A percentile compares a stretch with the other conserved stretches of the same genome.
These are phyloP conservation scores for Cladophialophora carrionii DNA, from an alignment of 2,329 filamentous ascomycete genomes.

Conservation along the genomic window DNA sequence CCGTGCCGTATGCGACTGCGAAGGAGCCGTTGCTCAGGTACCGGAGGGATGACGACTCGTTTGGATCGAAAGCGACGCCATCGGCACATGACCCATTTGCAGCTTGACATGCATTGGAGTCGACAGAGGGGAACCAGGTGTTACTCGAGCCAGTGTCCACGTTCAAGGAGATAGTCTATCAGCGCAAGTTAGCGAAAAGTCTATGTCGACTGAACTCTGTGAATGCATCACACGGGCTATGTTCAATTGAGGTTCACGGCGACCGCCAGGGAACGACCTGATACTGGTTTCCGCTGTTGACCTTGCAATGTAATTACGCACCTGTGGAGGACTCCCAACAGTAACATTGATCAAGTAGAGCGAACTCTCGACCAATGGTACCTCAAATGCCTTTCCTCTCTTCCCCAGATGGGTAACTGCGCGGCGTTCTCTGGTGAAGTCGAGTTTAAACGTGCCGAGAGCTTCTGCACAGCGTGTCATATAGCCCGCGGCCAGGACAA, in stretches of 20 bases:
- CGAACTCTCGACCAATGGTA: not conserved
- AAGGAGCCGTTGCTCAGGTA: constrained; percentile 3
- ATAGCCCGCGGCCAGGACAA: not conserved
- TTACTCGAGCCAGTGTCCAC: constrained; percentile 3
- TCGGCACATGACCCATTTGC: not conserved
- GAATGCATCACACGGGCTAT: not conserved
- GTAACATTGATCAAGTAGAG: not conserved
- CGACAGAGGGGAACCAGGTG: constrained; percentile 5
- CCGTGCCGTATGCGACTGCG: constrained; percentile 53
- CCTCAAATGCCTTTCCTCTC: not conserved
- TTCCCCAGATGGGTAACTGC: not conserved
- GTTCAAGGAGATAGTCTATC: not conserved
- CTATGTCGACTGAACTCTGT: not conserved
- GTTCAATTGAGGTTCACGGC: not conserved
- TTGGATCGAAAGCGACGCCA: constrained; percentile 1
- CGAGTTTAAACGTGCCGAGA: not conserved
- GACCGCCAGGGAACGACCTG: not conserved
- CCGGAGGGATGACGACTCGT: not conserved
- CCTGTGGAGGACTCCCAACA: constrained; percentile 5
- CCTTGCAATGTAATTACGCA: not conserved
- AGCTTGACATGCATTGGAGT: not conserved
- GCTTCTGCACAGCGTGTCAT: not conserved
- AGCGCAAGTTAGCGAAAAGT: not conserved
- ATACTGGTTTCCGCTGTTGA: not conserved
- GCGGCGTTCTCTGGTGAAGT: not conserved